A percentile compares a stretch with the other conserved stretches of the same genome.
Evolutionary conservation across 352 stramenopile species (phyloP).

Genomic region (Pythium vanterpoolii): DNA sequence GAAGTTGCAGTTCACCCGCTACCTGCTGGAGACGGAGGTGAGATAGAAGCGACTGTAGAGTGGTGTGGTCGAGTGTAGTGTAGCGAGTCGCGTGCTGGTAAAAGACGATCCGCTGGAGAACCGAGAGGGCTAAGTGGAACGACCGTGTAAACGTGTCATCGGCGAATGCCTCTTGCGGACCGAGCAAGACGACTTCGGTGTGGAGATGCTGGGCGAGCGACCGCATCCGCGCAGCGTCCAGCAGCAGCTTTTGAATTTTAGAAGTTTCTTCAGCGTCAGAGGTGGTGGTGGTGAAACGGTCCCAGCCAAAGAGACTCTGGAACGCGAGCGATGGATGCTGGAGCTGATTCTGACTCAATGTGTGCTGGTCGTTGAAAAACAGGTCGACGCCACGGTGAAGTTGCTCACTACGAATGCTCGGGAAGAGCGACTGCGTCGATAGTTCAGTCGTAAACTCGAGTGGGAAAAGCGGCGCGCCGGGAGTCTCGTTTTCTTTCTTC

Average conservation of each 20-base stretch:
- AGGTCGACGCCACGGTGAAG: conserved; percentile 26
- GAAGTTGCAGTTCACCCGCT: conserved; percentile 31
- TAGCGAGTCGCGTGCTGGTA: conserved; percentile 41
- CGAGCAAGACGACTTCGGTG: conserved; percentile 50
- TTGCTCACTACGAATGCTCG: neutral
- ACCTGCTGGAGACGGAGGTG: conserved; percentile 41
- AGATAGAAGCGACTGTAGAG: conserved; percentile 26
- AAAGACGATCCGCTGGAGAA: conserved; percentile 59
- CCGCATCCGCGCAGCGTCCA: conserved; percentile 41
- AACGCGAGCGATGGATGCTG: conserved; percentile 25
- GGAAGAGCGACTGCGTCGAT: conserved; percentile 13
- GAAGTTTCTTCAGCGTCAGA: conserved; percentile 11
- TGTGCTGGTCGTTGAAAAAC: conserved; percentile 67
- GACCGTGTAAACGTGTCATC: conserved; percentile 7
- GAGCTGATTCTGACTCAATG: conserved; percentile 28
- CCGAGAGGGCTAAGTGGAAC: conserved; percentile 22
- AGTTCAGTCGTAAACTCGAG: conserved; percentile 9
- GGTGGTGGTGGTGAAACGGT: conserved; percentile 35
- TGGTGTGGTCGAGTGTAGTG: conserved; percentile 32
- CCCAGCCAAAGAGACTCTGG: conserved; percentile 54
- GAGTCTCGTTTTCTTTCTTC: no score
- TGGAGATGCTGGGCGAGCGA: conserved; percentile 48
- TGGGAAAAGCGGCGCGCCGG: neutral
- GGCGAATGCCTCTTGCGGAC: conserved; percentile 26
- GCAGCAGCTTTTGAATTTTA: conserved; percentile 33